Conservation (phyloP, 1,284 basidiomycete species). For the Malassezia restricta region DNA sequence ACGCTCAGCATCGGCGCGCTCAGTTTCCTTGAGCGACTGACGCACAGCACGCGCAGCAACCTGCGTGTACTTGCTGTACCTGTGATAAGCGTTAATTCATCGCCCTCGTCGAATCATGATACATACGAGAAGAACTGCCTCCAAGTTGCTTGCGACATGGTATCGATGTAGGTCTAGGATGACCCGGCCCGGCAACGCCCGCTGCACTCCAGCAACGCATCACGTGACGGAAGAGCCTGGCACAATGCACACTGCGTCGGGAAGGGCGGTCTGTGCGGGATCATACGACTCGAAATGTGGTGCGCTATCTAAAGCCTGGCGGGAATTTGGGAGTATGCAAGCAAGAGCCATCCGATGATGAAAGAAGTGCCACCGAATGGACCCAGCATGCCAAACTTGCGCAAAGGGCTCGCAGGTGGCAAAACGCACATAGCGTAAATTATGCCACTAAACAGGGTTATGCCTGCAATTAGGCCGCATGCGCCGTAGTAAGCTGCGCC, state of each 20-base stretch:
- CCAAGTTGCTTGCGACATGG: constrained; percentile 39
- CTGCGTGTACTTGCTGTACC: constrained; percentile 49
- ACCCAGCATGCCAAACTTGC: constrained; percentile 34
- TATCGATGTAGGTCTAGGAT: background rate
- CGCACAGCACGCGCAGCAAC: constrained; percentile 47
- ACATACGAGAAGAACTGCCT: constrained; percentile 42
- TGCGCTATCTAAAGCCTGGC: no score
- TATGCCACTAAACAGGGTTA: constrained; percentile 38
- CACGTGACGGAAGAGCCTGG: no score
- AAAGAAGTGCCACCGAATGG: constrained; percentile 38
- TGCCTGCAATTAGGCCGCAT: constrained; percentile 34
- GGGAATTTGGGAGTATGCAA: constrained; percentile 19
- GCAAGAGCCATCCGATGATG: constrained; percentile 36
- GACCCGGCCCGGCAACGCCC: constrained; percentile 1
- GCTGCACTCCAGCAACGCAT: no score
- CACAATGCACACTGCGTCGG: no score
- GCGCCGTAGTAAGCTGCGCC: constrained; percentile 22
- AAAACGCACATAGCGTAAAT: constrained; percentile 41
- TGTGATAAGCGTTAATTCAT: constrained; percentile 14
- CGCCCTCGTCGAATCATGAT: no score
- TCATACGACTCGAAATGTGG: no score
- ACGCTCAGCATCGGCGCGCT: constrained; percentile 46
- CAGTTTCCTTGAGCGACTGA: constrained; percentile 48
- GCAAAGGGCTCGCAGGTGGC: constrained; percentile 24
- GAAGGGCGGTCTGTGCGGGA: no score